phyloP scores from a whole-genome alignment of 352 stramenopile genomes.

The Pythium aquatile region DNA sequence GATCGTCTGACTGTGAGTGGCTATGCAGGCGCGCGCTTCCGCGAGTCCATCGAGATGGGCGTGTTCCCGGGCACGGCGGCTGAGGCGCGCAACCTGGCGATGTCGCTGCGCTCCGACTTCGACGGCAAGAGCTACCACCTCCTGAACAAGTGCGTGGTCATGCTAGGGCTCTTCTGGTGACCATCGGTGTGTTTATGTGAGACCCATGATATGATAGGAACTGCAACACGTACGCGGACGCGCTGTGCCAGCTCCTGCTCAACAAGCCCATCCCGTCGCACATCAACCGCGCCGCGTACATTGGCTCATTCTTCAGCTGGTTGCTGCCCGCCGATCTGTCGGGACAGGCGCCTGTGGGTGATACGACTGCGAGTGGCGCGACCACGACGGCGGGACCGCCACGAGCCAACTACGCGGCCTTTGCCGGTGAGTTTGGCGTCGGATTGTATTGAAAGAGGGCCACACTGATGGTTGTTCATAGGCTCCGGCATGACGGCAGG shows the following conservation, averaged over 20 bases:
- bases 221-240: conserved; percentile 95
- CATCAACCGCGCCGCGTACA: conserved; percentile 92
- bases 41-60: conserved; percentile 88
- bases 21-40: conserved; percentile 77
- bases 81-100: conserved; percentile 81
- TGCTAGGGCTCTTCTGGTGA: neutral
- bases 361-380: conserved; percentile 17
- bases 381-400: conserved; percentile 27
- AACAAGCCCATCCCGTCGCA: conserved; percentile 81
- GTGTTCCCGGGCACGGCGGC: conserved; percentile 80
- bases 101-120: conserved; percentile 87
- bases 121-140: conserved; percentile 90
- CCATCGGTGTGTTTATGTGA: neutral
- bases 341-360: conserved; percentile 63
- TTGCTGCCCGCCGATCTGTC: conserved; percentile 58
- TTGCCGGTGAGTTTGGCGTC: conserved; percentile 42
- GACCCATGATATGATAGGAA: conserved; percentile 50
- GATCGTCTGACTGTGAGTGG: neutral
- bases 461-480: conserved; percentile 10
- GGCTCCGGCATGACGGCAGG: conserved; percentile 45
- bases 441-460: neutral
- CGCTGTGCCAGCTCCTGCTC: conserved; percentile 79
- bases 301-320: conserved; percentile 89
- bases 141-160: conserved; percentile 65
- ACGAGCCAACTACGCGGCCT: conserved; percentile 52